These are phyloP conservation scores for Mycocentrospora acerina DNA, from an alignment of 2,329 filamentous ascomycete species.

Conservation along the genomic window DNA sequence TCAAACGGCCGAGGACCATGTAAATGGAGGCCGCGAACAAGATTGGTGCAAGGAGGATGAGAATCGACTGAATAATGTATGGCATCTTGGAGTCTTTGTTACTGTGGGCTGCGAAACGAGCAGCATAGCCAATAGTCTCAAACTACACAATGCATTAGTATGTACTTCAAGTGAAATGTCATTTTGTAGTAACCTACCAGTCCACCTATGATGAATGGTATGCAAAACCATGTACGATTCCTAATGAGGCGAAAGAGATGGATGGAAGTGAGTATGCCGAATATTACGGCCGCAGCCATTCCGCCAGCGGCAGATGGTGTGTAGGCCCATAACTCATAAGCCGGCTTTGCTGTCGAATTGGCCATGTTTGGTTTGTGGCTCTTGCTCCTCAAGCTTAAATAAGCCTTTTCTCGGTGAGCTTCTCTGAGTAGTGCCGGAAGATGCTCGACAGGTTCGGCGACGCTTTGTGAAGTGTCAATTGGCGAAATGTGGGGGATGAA, in stretches of 20 bases:
- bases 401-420: neutral
- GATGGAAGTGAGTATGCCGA: constrained; percentile 44
- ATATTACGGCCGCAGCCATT: constrained; percentile 52
- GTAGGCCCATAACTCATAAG: constrained; percentile 42
- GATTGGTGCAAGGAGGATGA: constrained; percentile 47
- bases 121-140: constrained; percentile 45
- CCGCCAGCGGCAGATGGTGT: constrained; percentile 51
- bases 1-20: constrained; percentile 49
- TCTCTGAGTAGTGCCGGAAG: neutral
- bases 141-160: constrained; percentile 18
- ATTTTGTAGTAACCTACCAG: constrained; percentile 47
- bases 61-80: constrained; percentile 44
- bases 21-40: constrained; percentile 52
- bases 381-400: neutral
- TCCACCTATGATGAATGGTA: constrained; percentile 52
- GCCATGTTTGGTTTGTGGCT: constrained; percentile 13
- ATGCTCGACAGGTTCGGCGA: too few species aligned
- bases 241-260: constrained; percentile 50
- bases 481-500: neutral
- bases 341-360: constrained; percentile 13
- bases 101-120: constrained; percentile 27
- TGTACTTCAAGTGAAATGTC: neutral
- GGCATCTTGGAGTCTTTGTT: constrained; percentile 33
- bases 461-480: too few species aligned
- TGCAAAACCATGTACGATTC: constrained; percentile 54